Conservation (phyloP, 2,329 filamentous ascomycete species). For the Emergomyces orientalis region DNA sequence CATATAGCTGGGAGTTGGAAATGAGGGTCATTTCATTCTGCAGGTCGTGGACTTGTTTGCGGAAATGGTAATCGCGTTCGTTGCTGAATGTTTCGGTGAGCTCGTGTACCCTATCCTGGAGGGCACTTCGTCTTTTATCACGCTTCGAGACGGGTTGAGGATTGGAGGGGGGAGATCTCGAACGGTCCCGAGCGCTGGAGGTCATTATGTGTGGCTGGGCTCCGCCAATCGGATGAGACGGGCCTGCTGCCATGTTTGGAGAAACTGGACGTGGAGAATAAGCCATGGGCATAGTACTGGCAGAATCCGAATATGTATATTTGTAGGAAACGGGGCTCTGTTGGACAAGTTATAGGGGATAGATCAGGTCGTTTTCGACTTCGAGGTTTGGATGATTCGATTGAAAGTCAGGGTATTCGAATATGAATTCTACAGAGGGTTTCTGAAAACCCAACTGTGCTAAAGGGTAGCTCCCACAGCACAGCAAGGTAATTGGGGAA, state of each 20-base stretch:
- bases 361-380: not conserved
- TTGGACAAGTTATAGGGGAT: not conserved
- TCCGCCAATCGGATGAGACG: not conserved
- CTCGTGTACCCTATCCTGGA: slow-evolving; percentile 67
- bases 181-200: slow-evolving; percentile 7
- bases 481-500: not conserved
- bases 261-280: slow-evolving; percentile 12
- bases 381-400: not conserved
- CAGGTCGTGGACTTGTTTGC: slow-evolving; percentile 82
- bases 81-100: slow-evolving; percentile 69
- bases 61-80: slow-evolving; percentile 74
- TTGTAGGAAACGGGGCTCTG: not conserved
- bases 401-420: not conserved
- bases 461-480: not conserved
- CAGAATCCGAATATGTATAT: not conserved
- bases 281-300: slow-evolving; percentile 9
- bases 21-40: slow-evolving; percentile 84
- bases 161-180: slow-evolving; percentile 5
- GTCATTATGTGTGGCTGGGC: not conserved
- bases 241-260: slow-evolving; percentile 9
- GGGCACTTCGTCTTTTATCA: slow-evolving; percentile 77
- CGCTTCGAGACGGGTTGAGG: slow-evolving; percentile 57
- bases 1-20: slow-evolving; percentile 74
- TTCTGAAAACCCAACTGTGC: not conserved
- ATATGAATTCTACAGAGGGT: not conserved